Evolutionary conservation across 192 early-diverging fungal species (phyloP), one percentile per base, ranked within the genome.

Genomic region (Pilobolus umbonatus): DNA sequence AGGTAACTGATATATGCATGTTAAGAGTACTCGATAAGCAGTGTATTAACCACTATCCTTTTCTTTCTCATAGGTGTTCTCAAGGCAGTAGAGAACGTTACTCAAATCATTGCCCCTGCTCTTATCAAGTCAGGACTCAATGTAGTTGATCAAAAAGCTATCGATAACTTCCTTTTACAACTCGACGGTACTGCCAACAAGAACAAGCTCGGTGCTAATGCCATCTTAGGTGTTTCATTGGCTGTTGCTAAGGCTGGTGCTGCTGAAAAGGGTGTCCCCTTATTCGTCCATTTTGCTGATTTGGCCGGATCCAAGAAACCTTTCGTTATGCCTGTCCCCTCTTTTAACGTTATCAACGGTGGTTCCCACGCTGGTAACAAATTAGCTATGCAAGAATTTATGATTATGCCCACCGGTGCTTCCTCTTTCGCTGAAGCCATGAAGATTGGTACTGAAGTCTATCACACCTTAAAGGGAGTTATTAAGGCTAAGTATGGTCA

Each of bases 341-440:
- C 88, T 49, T 93, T 98, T 83, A 98, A 98, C 84, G 93, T 98
- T 67, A 94, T 98, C 81, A 98, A 98, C 84, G 96, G 96, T 70
- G 96, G 96, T 57, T 92, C 90, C 54, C 96, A 98, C 76, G 96
- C 96, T 43, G 96, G 96, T 64, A 98, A 98, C 89, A 96, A 95
- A 81, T 85, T 98, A 58, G 96, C 96, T 63, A 96, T 98, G 93
- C 96, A 98, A 77, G 96, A 98, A 80, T 98, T 97, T 82, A 98
- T 98, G 96, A 98, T 98, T 67, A 76, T 96, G 70, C 96, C 96
- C 57, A 94, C 91, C 48, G 96, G 96, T 64, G 96, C 96, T 32
- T 51, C 74, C 34, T 87, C 88, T 30, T 98, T 97, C 79, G 72
- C 88, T 34, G 93, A 98, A 77, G 96, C 96, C 65, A 94, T 98